Conservation (phyloP, 2,329 filamentous ascomycete species). For the Neofusicoccum ribis region DNA sequence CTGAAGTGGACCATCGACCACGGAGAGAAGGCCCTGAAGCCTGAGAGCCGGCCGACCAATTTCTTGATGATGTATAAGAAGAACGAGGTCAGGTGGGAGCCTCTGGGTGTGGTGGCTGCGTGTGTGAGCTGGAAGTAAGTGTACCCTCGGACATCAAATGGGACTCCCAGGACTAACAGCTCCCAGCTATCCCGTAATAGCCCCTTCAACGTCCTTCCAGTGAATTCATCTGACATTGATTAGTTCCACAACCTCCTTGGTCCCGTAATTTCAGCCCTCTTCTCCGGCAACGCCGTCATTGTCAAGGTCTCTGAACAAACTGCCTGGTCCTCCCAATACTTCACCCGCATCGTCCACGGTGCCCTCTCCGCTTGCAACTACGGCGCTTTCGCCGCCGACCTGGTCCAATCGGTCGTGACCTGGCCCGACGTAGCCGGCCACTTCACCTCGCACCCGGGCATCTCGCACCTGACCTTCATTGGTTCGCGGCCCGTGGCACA, state of each 20-base stretch:
- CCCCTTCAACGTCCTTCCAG: neutral
- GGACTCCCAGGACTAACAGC: neutral
- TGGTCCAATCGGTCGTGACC: conserved; percentile 84
- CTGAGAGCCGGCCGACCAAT: conserved; percentile 78
- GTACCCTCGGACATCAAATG: neutral
- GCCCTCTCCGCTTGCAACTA: conserved; percentile 83
- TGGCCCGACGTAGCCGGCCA: conserved; percentile 81
- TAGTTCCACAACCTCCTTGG: conserved; percentile 94
- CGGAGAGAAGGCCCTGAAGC: conserved; percentile 75
- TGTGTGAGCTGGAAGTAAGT: conserved; percentile 94
- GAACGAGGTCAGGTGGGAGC: conserved; percentile 88
- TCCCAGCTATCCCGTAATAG: conserved; percentile 45
- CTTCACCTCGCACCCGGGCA: conserved; percentile 79
- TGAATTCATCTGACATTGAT: neutral
- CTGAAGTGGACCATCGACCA: conserved; percentile 91
- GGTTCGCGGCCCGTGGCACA: conserved; percentile 85
- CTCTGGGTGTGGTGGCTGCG: conserved; percentile 86
- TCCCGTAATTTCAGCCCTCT: conserved; percentile 85
- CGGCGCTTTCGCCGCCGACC: conserved; percentile 70
- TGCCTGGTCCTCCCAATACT: conserved; percentile 87
- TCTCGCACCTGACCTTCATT: conserved; percentile 94
- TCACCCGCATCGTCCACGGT: conserved; percentile 72
- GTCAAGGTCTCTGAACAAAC: conserved; percentile 96
- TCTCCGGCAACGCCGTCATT: conserved; percentile 86
- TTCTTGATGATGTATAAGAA: conserved; percentile 94